Evolutionary conservation across 2,329 filamentous ascomycete genomes (phyloP), one percentile per base, ranked within the genome.

Genomic region (Cercospora sp.): DNA sequence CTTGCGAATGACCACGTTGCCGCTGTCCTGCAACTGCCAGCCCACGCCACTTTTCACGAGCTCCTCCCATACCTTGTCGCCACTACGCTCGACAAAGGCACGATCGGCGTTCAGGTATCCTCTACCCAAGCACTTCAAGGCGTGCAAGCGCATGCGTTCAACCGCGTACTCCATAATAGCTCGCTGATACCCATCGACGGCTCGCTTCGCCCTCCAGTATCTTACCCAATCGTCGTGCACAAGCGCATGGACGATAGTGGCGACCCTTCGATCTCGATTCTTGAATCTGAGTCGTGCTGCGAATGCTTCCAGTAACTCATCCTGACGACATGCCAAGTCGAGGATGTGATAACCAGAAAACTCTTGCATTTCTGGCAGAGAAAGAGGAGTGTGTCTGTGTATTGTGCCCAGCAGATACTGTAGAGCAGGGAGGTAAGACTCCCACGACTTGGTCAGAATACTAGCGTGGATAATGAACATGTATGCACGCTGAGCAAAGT

Each of bases 391-490:
- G 2, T 84, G 79, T 0, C 85, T 83, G 74, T 96, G 91, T 69
- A 98, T 89, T 7, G 82, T 81, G 55, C 89, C 86, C 12, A 99
- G 84, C 2, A 97, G 86, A 74, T 97, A 89, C 45, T 91, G 86
- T 23, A 98, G 87, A 1, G 94, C 93, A 0, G 94, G 93, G 71
- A 94, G 90, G 79, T 98, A 99, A 1, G 93, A 93, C 73, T 97
- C 92, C 73, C 90, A 91, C 73, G 96, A 90, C 71, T 89, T 88
- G 66, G 91, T 88, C 36, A 97, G 86, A 70, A 99, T 90, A 26
- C 91, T 89, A 28, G 94, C 85, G 64, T 94, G 90, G 74, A 97
- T 92, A 75, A 92, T 93, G 83, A 98, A 98, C 70, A 97, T 88
- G 80, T 98, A 97, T 16, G 90, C 92, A 73, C 93, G 89, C n/a